Conservation (phyloP, 192 early-diverging fungal genomes). For the Coemansia sp. region DNA sequence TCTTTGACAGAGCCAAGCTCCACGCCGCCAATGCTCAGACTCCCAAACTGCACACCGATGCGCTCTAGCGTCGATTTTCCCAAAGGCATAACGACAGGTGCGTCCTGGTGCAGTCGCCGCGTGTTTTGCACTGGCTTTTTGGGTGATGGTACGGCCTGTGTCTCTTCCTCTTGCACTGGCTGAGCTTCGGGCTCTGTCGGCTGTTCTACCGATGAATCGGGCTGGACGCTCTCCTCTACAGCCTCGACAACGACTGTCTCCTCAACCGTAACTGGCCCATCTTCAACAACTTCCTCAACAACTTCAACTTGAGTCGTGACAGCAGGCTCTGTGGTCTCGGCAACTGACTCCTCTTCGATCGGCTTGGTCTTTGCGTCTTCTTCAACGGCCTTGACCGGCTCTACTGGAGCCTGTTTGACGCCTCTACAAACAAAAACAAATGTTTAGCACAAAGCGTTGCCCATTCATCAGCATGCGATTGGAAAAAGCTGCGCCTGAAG, state of each 20-base stretch:
- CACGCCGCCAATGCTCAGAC: constrained; percentile 59
- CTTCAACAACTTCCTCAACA: constrained; percentile 12
- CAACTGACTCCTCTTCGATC: constrained; percentile 13
- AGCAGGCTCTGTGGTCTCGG: constrained; percentile 6
- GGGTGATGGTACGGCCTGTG: constrained; percentile 10
- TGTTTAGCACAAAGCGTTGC: neutral
- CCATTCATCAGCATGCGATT: too few relatives aligned
- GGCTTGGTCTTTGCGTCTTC: constrained; percentile 16
- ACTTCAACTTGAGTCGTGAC: neutral
- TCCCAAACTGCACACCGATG: constrained; percentile 79
- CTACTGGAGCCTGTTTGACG: constrained; percentile 37
- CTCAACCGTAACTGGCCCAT: constrained; percentile 4
- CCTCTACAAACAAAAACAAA: constrained; percentile 28
- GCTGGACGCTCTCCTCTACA: neutral
- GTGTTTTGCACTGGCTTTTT: constrained; percentile 38
- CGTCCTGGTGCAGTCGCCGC: constrained; percentile 85
- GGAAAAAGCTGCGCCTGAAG: too few relatives aligned
- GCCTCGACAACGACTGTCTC: constrained; percentile 1
- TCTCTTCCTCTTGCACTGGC: constrained; percentile 16
- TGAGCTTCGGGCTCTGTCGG: neutral
- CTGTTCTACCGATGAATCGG: constrained; percentile 6
- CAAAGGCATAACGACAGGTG: constrained; percentile 83
- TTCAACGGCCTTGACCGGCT: constrained; percentile 17
- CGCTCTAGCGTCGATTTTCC: constrained; percentile 60
- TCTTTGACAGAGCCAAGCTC: constrained; percentile 53